Conservation (phyloP, 768 basidiomycete species). For the Lactifluus rugatus region DNA sequence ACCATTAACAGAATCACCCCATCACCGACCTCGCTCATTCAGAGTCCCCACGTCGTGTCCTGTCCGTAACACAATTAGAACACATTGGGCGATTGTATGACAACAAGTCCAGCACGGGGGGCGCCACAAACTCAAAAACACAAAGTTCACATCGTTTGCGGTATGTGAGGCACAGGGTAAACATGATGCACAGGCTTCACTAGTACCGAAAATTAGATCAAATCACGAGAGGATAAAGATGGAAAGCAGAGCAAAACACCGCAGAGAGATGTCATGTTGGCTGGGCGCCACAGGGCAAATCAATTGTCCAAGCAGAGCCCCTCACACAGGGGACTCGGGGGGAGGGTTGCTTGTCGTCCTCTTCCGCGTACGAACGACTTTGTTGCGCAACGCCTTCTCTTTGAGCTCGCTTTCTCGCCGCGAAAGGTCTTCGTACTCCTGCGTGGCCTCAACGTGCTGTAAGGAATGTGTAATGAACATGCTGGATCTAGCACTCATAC, state of each 20-base stretch:
- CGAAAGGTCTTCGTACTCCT: conserved; percentile 39
- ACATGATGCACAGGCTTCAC: conserved; percentile 11
- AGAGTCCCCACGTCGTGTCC: not conserved
- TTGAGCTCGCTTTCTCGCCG: conserved; percentile 71
- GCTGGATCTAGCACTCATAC: not conserved
- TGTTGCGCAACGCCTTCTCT: conserved; percentile 73
- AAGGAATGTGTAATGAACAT: not conserved
- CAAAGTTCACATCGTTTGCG: not conserved
- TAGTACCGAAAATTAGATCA: conserved; percentile 14
- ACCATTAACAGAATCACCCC: not conserved
- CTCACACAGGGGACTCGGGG: not conserved
- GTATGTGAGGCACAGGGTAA: not conserved
- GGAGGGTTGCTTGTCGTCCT: conserved; percentile 5
- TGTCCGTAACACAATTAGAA: not conserved
- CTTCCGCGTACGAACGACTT: conserved; percentile 67
- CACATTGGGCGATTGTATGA: not conserved
- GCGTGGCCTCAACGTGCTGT: conserved; percentile 19
- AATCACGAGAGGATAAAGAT: conserved; percentile 2
- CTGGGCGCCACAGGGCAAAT: not conserved
- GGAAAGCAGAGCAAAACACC: conserved; percentile 11
- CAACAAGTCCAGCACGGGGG: not conserved
- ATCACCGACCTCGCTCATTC: not conserved
- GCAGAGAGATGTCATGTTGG: not conserved
- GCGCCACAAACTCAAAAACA: not conserved
- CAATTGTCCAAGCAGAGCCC: not conserved